A percentile compares a stretch with the other conserved stretches of the same genome.
Evolutionary conservation across 805 yeast genomes (phyloP).

Genomic region (Yarrowia hollandica): DNA sequence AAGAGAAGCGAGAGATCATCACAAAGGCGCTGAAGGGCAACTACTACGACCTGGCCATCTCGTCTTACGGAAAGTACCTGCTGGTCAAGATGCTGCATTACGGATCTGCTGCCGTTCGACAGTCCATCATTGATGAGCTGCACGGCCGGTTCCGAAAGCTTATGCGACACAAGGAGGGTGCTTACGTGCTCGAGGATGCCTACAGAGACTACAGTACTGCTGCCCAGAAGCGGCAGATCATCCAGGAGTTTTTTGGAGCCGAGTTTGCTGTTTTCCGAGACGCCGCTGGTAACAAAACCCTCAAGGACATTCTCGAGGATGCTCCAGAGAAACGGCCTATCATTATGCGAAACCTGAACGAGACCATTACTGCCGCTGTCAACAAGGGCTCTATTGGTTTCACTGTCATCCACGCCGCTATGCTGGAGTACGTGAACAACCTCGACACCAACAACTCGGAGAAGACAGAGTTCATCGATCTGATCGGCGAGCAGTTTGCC

Average conservation of each 20-base stretch:
- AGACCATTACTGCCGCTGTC: slow-evolving; percentile 85
- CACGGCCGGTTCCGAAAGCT: slow-evolving; percentile 89
- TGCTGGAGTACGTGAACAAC: slow-evolving; percentile 81
- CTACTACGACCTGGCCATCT: slow-evolving; percentile 80
- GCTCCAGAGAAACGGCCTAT: slow-evolving; percentile 75
- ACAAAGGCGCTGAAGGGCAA: slow-evolving; percentile 69
- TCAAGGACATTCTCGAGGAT: slow-evolving; percentile 65
- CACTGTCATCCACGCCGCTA: slow-evolving; percentile 92
- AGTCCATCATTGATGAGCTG: slow-evolving; percentile 72
- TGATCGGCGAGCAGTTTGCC: slow-evolving; percentile 83
- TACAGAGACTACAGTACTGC: slow-evolving; percentile 80
- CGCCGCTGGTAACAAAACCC: slow-evolving; percentile 58
- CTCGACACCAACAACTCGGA: slow-evolving; percentile 59
- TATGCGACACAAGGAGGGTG: slow-evolving; percentile 97
- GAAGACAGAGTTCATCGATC: slow-evolving; percentile 76
- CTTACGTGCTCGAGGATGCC: slow-evolving; percentile 93
- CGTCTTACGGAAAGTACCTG: slow-evolving; percentile 90
- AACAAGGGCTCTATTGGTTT: slow-evolving; percentile 96
- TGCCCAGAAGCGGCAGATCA: slow-evolving; percentile 85
- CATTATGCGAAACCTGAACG: slow-evolving; percentile 71
- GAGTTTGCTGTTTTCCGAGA: slow-evolving; percentile 90
- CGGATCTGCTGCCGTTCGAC: slow-evolving; percentile 81
- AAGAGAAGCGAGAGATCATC: slow-evolving; percentile 72
- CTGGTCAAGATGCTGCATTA: slow-evolving; percentile 86
- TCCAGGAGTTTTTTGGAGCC: slow-evolving; percentile 95